A percentile compares a stretch with the other conserved stretches of the same genome.
phyloP scores from a whole-genome alignment of 164 flowering plant species.

The Kalanchoe fedtschenkoi region DNA sequence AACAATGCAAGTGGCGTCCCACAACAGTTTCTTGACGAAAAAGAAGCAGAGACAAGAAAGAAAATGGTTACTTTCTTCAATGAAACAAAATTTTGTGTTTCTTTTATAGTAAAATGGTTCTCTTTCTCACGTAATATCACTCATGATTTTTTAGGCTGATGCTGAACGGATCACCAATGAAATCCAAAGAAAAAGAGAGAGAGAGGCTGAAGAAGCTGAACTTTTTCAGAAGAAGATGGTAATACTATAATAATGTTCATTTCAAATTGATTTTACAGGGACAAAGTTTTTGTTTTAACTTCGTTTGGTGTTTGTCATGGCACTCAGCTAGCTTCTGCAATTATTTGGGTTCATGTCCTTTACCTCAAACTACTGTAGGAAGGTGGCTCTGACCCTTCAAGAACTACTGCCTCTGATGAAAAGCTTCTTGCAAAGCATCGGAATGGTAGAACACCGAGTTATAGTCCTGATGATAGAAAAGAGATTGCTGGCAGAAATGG shows the following conservation, averaged over 20 bases:
- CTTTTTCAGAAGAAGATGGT: slow-evolving; percentile 56
- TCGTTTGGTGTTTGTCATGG: slow-evolving; percentile 49
- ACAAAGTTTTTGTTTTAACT: slow-evolving; percentile 41
- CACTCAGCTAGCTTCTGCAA: slow-evolving; percentile 98
- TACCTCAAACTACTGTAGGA: slow-evolving; percentile 99
- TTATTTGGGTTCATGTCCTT: slow-evolving; percentile 99
- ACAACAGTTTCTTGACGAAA: slow-evolving; percentile 91
- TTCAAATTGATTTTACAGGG: slow-evolving; percentile 24
- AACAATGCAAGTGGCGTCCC: slow-evolving; percentile 90
- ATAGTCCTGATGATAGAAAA: slow-evolving; percentile 25
- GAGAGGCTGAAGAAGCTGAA: slow-evolving; percentile 29
- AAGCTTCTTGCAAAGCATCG: slow-evolving; percentile 25
- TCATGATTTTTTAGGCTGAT: slow-evolving; percentile 44
- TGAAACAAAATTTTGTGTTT: not conserved
- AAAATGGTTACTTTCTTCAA: slow-evolving; percentile 47
- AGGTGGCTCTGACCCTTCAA: slow-evolving; percentile 27
- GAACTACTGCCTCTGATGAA: slow-evolving; percentile 21
- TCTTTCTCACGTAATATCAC: not conserved
- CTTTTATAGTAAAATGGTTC: not conserved
- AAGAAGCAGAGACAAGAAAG: slow-evolving; percentile 73
- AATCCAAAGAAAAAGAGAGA: slow-evolving; percentile 63
- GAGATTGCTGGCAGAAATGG: slow-evolving; percentile 42
- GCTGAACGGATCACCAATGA: slow-evolving; percentile 59
- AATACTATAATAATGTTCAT: slow-evolving; percentile 27
- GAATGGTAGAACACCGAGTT: slow-evolving; percentile 16